Evolutionary conservation across 257 asterid species (phyloP), one percentile per base, ranked within the genome.

Genomic region (Rhazya stricta): DNA sequence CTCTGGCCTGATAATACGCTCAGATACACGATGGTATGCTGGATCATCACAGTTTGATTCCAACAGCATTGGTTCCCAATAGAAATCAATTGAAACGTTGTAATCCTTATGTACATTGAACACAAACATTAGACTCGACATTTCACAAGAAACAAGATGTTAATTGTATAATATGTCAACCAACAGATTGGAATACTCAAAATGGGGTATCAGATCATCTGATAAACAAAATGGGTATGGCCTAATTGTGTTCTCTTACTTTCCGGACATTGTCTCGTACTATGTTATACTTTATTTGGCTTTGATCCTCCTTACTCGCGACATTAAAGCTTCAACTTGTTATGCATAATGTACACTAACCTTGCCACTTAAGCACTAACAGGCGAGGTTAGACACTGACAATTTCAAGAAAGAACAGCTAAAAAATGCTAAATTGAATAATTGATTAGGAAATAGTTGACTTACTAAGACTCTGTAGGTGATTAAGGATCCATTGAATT

Each of bases 21-120:
- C 79, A 23, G 56, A 11, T 19, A 61, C 76, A 9, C 77, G 81
- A 23, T 85, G 90, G 43, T 48, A 37, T 0, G 53, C 8, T 36
- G 86, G 78, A 80, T 85, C 78, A 39, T 90, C 96, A 1, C 83
- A 79, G n/a, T 79, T 87, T 0, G 94, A 86, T 79, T 90, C 96
- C n/a, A 89, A 80, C 45, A 90, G 71, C 73, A 87, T 65, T 36
- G 94, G 96, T 2, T 90, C 83, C 96, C 94, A 90, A 60, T 89
- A 87, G 75, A 90, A 89, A 66, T 83, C 96, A 9, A 90, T 80
- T 15, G 86, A 82, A 62, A 84, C 91, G 74, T 90, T 86, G 77
- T 89, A 90, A 46, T 87, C 92, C 94, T 90, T 81, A 68, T 68
- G 66, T 65, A 63, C 58, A 74, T 10, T 29, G 41, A 10, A 48